Conservation (phyloP, 257 asterid species). For the Leptodermis oblonga region DNA sequence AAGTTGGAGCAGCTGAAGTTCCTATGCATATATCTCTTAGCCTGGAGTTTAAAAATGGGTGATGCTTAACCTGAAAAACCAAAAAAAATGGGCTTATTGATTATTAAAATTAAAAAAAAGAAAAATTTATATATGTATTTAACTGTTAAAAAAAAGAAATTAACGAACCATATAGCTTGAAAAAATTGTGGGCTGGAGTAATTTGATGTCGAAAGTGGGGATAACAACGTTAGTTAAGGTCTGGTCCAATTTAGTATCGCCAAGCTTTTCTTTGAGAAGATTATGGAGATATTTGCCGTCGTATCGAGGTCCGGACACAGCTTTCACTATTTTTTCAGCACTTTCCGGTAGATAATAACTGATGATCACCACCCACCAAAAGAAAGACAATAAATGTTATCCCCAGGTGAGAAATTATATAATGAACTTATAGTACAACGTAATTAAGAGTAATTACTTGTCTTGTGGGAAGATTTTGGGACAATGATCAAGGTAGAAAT, state of each 20-base stretch:
- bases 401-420: neutral
- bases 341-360: neutral
- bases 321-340: constrained; percentile 2
- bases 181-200: constrained; percentile 37
- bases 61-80: constrained; percentile 23
- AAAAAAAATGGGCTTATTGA: neutral
- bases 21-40: constrained; percentile 51
- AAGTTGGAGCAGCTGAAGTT: constrained; percentile 63
- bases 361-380: neutral
- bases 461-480: constrained; percentile 30
- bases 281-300: constrained; percentile 42
- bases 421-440: neutral
- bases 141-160: too few relatives aligned
- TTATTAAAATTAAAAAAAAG: neutral
- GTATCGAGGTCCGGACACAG: constrained; percentile 37
- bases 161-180: constrained; percentile 17
- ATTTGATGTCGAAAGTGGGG: constrained; percentile 52
- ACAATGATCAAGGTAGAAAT: constrained; percentile 36
- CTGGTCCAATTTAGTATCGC: constrained; percentile 27
- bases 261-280: constrained; percentile 28
- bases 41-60: constrained; percentile 25
- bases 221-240: constrained; percentile 45
- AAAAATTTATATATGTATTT: neutral
- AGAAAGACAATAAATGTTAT: neutral
- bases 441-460: neutral